Evolutionary conservation across 495 filamentous ascomycete genomes (phyloP).

Genomic region (Lophium mytilinum): DNA sequence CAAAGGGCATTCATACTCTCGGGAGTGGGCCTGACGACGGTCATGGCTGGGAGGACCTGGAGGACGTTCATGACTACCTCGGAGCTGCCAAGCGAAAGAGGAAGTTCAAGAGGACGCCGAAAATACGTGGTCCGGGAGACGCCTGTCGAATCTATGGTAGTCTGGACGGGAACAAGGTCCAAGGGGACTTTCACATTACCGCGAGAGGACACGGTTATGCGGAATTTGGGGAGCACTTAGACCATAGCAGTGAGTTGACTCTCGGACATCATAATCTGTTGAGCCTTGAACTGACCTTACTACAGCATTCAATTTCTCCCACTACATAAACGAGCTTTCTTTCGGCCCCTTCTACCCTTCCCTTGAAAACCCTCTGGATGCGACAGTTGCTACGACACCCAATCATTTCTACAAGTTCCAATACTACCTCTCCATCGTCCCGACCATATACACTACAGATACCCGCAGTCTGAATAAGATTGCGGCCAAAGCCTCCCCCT

Average conservation of each 20-base stretch:
- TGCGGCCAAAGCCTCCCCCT: constrained; percentile 33
- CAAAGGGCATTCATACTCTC: constrained; percentile 58
- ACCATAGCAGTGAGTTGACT: constrained; percentile 61
- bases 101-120: constrained; percentile 65
- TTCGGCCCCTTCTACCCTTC: constrained; percentile 93
- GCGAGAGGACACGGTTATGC: constrained; percentile 89
- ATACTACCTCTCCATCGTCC: constrained; percentile 95
- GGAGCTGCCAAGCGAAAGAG: constrained; percentile 52
- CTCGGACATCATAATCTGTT: not conserved
- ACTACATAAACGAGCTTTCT: constrained; percentile 92
- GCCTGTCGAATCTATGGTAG: constrained; percentile 83
- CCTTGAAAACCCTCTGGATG: constrained; percentile 89
- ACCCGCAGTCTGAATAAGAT: constrained; percentile 32
- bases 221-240: constrained; percentile 71
- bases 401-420: constrained; percentile 90
- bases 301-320: constrained; percentile 93
- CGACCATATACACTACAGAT: constrained; percentile 78
- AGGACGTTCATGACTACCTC: constrained; percentile 67
- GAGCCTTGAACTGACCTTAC: too few species aligned
- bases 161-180: constrained; percentile 88
- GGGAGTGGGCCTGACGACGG: constrained; percentile 38
- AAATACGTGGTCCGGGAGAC: constrained; percentile 49
- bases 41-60: constrained; percentile 45
- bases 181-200: constrained; percentile 97
- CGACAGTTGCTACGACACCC: constrained; percentile 67